These are phyloP conservation scores for Tylopilus subfusipes DNA, from an alignment of 768 basidiomycete genomes.

Conservation along the genomic window DNA sequence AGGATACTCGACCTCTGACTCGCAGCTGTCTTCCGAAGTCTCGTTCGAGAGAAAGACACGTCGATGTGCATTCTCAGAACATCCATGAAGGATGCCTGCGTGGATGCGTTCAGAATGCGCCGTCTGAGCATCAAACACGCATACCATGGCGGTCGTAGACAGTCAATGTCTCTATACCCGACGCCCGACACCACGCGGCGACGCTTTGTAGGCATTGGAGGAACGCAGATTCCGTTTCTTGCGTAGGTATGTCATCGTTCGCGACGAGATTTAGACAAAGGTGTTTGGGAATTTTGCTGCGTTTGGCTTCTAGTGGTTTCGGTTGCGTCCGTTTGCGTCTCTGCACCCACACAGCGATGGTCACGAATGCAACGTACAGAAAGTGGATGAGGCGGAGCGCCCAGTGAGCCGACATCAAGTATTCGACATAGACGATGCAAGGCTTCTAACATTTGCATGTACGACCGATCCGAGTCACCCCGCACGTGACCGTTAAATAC, in stretches of 20 bases:
- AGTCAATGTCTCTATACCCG: conserved; percentile 61
- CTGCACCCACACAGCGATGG: conserved; percentile 40
- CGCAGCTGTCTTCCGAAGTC: conserved; percentile 34
- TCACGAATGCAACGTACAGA: conserved; percentile 46
- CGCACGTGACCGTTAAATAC: not conserved
- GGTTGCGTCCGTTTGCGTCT: conserved; percentile 39
- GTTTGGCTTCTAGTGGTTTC: conserved; percentile 45
- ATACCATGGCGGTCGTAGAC: conserved; percentile 72
- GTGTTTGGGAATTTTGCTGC: conserved; percentile 60
- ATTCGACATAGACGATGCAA: conserved; percentile 15
- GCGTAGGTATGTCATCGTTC: conserved; percentile 35
- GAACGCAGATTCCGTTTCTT: conserved; percentile 40
- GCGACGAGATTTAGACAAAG: conserved; percentile 61
- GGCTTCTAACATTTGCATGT: no score
- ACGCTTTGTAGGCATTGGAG: conserved; percentile 52
- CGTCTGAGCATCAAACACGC: conserved; percentile 18
- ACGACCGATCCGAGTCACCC: no score
- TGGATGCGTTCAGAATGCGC: conserved; percentile 6
- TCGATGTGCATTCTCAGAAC: conserved; percentile 40
- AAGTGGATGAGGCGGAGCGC: conserved; percentile 57
- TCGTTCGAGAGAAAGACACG: conserved; percentile 31
- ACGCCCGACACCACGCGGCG: conserved; percentile 58
- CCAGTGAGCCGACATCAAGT: conserved; percentile 40
- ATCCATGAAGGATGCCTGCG: conserved; percentile 41
- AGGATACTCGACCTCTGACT: conserved; percentile 65